Base-by-base conservation (phyloP, 805 yeast genomes). In the Candida awuae region DNA sequence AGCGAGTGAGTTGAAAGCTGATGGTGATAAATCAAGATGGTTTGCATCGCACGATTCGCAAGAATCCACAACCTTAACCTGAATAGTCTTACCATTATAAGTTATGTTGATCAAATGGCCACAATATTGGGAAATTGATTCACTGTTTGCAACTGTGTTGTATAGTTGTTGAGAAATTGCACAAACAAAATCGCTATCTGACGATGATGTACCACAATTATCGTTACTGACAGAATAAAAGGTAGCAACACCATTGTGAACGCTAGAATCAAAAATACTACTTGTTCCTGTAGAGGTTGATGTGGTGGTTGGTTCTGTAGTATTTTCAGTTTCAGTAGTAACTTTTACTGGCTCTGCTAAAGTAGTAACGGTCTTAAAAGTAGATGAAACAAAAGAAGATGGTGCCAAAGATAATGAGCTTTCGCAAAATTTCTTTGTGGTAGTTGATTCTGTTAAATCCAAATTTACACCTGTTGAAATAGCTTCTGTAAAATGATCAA, bases 21-120 rank as follows among this genome's bases (percentile, higher is more conserved):
- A 37, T n/a, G 77, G 75, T 10, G 78, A 70, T 37, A 74, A 66
- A 51, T 75, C 79, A 40, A 74, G 61, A 49, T 70, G 74, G 39
- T 59, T 40, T 18, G 60, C 59, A 28, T 56, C 46, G 47, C 80
- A 74, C 2, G 70, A 74, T 31, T 52, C 70, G 53, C 80, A 75
- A 15, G 73, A 58, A 53, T 74, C 80, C 17, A 69, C 75, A 33
- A 73, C 77, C 22, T 65, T 68, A 29, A 73, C 80, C 20, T 57
- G 62, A 33, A 73, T 75, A 14, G 73, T 61, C 32, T 70, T 71
- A 20, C 73, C 74, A 36, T 58, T 53, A 50, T 68, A 71, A 42
- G 38, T 51, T 6, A 72, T 76, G 39, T 57, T 64, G 48, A 74
- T 70, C 43, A 61, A 57, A 48, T 62, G 66, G 22, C 79, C 79